Conservation (phyloP, 2,329 filamentous ascomycete species). For the Claviceps monticola region DNA sequence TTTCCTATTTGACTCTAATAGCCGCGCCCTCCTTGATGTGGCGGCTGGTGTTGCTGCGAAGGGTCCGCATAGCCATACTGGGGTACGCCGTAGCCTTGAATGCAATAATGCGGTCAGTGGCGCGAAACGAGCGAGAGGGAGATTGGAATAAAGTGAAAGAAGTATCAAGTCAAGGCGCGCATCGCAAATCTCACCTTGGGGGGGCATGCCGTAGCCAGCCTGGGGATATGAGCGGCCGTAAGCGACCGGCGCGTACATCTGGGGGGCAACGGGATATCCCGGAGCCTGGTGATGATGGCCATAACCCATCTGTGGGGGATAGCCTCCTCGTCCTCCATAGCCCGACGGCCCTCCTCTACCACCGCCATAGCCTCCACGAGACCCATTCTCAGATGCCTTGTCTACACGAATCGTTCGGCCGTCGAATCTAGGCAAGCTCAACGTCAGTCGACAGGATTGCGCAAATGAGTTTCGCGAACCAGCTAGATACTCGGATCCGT, state of each 20-base stretch:
- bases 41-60: conserved; percentile 11
- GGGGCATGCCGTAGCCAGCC: conserved; percentile 22
- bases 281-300: conserved; percentile 23
- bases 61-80: conserved; percentile 29
- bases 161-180: not conserved
- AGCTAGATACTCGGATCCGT: conserved; percentile 1
- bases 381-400: conserved; percentile 73
- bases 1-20: conserved; percentile 7
- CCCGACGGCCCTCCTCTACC: conserved; percentile 23
- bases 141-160: not conserved
- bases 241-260: conserved; percentile 23
- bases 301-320: conserved; percentile 26
- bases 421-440: conserved; percentile 54
- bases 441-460: conserved; percentile 2
- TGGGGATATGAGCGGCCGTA: conserved; percentile 27
- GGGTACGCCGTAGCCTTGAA: conserved; percentile 20
- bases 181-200: conserved; percentile 23
- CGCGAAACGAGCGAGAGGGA: not conserved
- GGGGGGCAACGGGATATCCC: conserved; percentile 21
- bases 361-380: conserved; percentile 32
- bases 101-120: conserved; percentile 5
- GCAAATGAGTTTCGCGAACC: conserved; percentile 1
- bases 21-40: conserved; percentile 11
- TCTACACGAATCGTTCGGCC: conserved; percentile 90
- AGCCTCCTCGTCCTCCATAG: conserved; percentile 32